Percentiles rank a stretch among this genome's conserved stretches.
Evolutionary conservation across 495 filamentous ascomycete genomes (phyloP).

Genomic region (Neurospora sp.): DNA sequence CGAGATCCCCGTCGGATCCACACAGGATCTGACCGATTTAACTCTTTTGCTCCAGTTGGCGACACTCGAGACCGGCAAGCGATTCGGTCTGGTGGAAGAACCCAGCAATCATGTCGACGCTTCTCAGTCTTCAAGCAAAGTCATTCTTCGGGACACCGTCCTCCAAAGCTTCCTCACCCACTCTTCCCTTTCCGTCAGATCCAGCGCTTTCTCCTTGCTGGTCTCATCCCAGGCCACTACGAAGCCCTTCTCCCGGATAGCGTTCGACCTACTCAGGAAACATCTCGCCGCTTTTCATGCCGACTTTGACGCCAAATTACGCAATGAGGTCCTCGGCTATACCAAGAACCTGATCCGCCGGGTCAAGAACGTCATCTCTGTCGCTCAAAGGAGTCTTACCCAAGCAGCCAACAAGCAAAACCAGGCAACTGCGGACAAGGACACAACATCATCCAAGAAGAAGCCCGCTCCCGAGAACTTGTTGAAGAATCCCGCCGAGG

Average conservation of each 20-base stretch:
- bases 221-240: conserved; percentile 59
- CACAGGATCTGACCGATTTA: conserved; percentile 39
- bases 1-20: conserved; percentile 30
- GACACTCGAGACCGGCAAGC: conserved; percentile 69
- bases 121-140: conserved; percentile 7
- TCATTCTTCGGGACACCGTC: conserved; percentile 30
- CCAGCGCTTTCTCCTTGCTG: conserved; percentile 66
- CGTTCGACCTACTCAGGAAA: conserved; percentile 48
- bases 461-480: conserved; percentile 14
- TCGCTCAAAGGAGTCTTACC: conserved; percentile 25
- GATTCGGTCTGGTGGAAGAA: conserved; percentile 64
- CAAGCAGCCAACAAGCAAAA: neutral
- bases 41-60: conserved; percentile 50
- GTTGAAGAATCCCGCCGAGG: conserved; percentile 12
- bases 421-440: neutral
- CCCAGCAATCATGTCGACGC: conserved; percentile 39
- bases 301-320: conserved; percentile 73
- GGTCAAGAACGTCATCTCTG: conserved; percentile 41
- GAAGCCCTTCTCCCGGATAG: conserved; percentile 51
- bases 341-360: conserved; percentile 59
- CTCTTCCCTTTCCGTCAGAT: conserved; percentile 50
- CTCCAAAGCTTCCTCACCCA: conserved; percentile 51
- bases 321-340: conserved; percentile 62
- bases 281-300: conserved; percentile 60
- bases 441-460: conserved; percentile 10